Evolutionary conservation across 345 rosid genomes (phyloP).

Genomic region (Toxicodendron radicans): DNA sequence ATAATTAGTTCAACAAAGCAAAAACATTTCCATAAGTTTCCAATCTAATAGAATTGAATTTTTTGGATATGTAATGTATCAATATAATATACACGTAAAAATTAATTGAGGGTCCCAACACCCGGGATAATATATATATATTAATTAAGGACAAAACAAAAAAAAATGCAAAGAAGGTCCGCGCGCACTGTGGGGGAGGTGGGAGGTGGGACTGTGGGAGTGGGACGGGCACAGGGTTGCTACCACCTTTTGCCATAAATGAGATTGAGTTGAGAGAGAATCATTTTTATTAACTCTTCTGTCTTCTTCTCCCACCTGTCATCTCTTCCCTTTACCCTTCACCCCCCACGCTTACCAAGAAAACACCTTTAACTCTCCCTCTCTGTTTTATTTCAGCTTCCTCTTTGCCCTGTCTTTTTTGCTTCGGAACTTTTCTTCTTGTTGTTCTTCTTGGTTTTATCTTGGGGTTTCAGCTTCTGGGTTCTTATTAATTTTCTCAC

Average conservation of each 20-base stretch:
- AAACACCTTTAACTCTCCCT: background rate
- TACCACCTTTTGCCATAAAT: slow-evolving; percentile 30
- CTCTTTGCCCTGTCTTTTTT: background rate
- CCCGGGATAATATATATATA: too few relatives aligned
- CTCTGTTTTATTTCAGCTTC: background rate
- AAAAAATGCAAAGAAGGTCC: background rate
- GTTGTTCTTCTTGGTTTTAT: background rate
- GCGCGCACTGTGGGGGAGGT: background rate
- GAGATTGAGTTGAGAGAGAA: background rate
- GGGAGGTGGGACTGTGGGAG: background rate
- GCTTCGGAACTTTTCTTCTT: background rate
- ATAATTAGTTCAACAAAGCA: too few relatives aligned
- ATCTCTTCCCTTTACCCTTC: background rate
- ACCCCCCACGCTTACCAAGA: slow-evolving; percentile 10
- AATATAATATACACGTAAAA: too few relatives aligned
- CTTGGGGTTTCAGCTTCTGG: slow-evolving; percentile 6
- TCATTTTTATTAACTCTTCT: too few relatives aligned
- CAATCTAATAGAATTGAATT: too few relatives aligned
- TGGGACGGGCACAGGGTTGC: slow-evolving; percentile 14
- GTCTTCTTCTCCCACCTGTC: background rate
- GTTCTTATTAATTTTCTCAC: background rate
- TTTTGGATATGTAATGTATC: too few relatives aligned
- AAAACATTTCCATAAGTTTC: too few relatives aligned
- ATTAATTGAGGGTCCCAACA: too few relatives aligned
- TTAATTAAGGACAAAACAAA: too few relatives aligned